Evolutionary conservation across 495 filamentous ascomycete species (phyloP).

Genomic region (Penicillium steckii): DNA sequence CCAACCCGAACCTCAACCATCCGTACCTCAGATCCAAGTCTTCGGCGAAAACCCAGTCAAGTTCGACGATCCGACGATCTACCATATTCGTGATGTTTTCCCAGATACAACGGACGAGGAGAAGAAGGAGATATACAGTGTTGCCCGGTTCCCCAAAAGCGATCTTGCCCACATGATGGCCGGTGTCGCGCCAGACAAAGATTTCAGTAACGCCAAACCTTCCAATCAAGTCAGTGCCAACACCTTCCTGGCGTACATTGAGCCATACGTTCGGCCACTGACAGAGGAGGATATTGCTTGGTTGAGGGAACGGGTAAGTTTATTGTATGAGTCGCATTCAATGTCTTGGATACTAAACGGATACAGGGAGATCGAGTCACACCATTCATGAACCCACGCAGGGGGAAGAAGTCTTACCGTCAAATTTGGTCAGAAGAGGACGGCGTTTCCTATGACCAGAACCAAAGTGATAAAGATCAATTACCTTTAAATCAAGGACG

Average conservation of each 20-base stretch:
- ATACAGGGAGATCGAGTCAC: conserved; percentile 69
- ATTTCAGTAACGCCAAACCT: conserved; percentile 93
- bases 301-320: conserved; percentile 69
- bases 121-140: conserved; percentile 81
- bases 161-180: conserved; percentile 83
- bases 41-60: conserved; percentile 91
- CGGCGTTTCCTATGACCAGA: conserved; percentile 66
- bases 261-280: conserved; percentile 86
- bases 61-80: conserved; percentile 90
- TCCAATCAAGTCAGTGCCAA: conserved; percentile 88
- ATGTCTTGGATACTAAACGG: conserved; percentile 7
- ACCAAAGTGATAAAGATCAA: conserved; percentile 56
- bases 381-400: conserved; percentile 82
- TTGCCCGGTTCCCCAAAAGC: conserved; percentile 74
- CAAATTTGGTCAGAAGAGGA: conserved; percentile 95
- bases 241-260: conserved; percentile 84
- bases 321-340: background rate
- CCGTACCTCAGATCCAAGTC: conserved; percentile 71
- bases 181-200: conserved; percentile 84
- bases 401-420: conserved; percentile 80
- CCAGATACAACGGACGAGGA: conserved; percentile 77
- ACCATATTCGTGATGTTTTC: conserved; percentile 78
- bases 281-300: conserved; percentile 95
- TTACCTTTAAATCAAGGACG: conserved; percentile 77
- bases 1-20: conserved; percentile 75